Evolutionary conservation across 2,329 filamentous ascomycete genomes (phyloP).

Genomic region (Neopestalotiopsis clavispora): DNA sequence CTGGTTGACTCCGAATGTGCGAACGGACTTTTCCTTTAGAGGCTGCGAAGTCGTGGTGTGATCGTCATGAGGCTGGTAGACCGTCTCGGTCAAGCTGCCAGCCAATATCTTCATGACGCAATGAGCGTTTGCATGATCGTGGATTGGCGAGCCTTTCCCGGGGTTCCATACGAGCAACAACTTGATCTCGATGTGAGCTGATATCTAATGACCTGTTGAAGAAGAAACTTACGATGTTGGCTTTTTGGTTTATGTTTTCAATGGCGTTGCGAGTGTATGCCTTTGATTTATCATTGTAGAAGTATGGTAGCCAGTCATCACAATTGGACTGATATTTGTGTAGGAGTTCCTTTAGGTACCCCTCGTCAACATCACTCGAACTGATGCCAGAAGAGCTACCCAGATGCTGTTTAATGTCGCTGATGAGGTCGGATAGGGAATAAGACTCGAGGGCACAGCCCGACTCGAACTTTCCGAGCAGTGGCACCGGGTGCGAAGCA

Average conservation of each 20-base stretch:
- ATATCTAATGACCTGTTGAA: background rate
- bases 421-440: background rate
- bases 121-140: slow-evolving; percentile 41
- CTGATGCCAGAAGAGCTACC: slow-evolving; percentile 6
- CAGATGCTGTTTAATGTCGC: slow-evolving; percentile 4
- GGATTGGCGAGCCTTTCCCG: slow-evolving; percentile 38
- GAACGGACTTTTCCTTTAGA: background rate
- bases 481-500: background rate
- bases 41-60: background rate
- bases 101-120: slow-evolving; percentile 41
- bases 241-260: slow-evolving; percentile 3
- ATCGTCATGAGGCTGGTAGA: background rate
- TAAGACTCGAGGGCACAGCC: background rate
- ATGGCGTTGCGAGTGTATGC: slow-evolving; percentile 5
- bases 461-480: background rate
- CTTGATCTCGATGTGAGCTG: background rate
- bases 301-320: background rate
- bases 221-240: background rate
- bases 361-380: slow-evolving; percentile 2
- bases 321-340: slow-evolving; percentile 4
- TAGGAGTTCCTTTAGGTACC: background rate
- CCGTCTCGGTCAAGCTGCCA: slow-evolving; percentile 8
- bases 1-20: slow-evolving; percentile 6
- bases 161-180: slow-evolving; percentile 36
- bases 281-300: slow-evolving; percentile 5